phyloP scores from a whole-genome alignment of 2,329 filamentous ascomycete genomes.

The Emmonsiellopsis sp. region DNA sequence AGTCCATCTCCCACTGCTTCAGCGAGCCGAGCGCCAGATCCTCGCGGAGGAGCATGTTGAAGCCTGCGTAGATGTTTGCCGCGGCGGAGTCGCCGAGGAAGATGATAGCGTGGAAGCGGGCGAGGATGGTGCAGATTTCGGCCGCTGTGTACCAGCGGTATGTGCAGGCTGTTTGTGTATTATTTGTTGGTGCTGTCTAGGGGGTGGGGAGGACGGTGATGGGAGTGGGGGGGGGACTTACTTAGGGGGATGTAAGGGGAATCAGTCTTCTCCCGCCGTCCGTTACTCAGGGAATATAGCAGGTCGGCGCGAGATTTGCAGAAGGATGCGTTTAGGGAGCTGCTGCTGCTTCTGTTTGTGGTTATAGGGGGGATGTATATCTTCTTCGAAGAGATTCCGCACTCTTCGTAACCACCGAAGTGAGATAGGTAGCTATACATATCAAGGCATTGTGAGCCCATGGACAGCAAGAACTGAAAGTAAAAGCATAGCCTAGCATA shows the following conservation, averaged over 20 bases:
- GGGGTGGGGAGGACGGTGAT: not conserved
- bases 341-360: constrained; percentile 8
- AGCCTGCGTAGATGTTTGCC: constrained; percentile 33
- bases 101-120: constrained; percentile 31
- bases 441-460: not conserved
- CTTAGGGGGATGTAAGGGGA: constrained; percentile 29
- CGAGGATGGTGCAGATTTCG: constrained; percentile 37
- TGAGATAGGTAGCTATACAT: constrained; percentile 23
- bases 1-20: constrained; percentile 29
- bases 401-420: constrained; percentile 28
- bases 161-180: constrained; percentile 24
- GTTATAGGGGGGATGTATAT: constrained; percentile 22
- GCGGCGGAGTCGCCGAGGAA: constrained; percentile 35
- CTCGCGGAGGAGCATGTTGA: constrained; percentile 36
- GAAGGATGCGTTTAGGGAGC: constrained; percentile 15
- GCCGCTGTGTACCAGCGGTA: constrained; percentile 34
- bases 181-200: not conserved
- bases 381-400: constrained; percentile 25
- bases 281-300: constrained; percentile 32
- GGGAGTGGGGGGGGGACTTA: constrained; percentile 8
- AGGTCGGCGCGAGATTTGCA: constrained; percentile 27
- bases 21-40: constrained; percentile 31
- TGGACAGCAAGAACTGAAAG: not conserved
- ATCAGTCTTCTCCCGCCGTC: constrained; percentile 33
- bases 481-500: no score